Conservation (phyloP, 163 green algal species). For the Chlorella variabilis region DNA sequence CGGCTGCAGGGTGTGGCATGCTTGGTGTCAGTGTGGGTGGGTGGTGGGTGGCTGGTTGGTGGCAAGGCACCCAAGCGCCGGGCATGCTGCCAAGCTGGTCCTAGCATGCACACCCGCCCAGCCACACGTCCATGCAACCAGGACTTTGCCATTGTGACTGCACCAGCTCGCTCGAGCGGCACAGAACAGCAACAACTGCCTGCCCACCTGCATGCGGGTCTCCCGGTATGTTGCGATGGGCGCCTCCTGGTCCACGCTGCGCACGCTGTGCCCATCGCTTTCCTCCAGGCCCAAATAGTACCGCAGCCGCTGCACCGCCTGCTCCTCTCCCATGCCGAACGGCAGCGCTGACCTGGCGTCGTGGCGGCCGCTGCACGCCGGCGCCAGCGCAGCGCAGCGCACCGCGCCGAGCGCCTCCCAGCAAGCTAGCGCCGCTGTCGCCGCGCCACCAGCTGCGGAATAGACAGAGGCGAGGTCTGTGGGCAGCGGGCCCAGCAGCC, state of each 20-base stretch:
- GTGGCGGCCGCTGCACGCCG: background rate
- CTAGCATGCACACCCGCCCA: no score
- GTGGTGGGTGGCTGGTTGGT: no score
- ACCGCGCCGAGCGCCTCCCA: constrained; percentile 8
- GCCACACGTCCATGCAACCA: background rate
- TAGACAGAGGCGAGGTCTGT: background rate
- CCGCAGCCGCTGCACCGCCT: constrained; percentile 11
- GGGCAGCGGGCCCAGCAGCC: background rate
- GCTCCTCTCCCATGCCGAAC: constrained; percentile 16
- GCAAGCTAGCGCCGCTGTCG: background rate
- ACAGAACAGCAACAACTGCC: background rate
- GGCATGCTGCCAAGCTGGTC: no score
- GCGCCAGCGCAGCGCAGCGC: background rate
- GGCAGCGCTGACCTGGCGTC: constrained; percentile 15
- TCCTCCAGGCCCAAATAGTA: constrained; percentile 10
- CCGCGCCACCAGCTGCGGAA: background rate
- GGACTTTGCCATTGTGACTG: background rate
- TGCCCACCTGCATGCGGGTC: constrained; percentile 28
- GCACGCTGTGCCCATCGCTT: background rate
- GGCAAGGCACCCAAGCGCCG: no score
- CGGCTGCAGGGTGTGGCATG: constrained; percentile 4
- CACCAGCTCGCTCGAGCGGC: no score
- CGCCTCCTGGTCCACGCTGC: background rate
- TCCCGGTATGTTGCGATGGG: constrained; percentile 6
- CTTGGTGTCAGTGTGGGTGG: background rate